Base-by-base conservation (phyloP, 805 yeast species). In the Jamesozyma rosinii region DNA sequence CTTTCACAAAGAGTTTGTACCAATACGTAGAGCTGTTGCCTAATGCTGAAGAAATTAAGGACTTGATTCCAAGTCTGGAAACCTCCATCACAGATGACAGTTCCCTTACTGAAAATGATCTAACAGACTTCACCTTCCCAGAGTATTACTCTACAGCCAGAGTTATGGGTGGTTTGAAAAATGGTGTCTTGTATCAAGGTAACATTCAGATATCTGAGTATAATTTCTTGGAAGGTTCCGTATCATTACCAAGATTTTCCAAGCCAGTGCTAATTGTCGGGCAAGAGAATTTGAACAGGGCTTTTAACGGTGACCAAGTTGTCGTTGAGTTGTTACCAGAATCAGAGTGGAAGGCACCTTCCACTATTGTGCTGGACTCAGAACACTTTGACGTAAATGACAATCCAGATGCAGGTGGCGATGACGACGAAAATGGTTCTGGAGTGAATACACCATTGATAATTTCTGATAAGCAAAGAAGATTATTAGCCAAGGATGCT, bases 241-340 rank as follows among this genome's bases (percentile, higher is more conserved):
- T 92, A 2, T 73, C 77, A 40, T 75, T 83, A 4, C 68, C 81
- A 1, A 76, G 83, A 0, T 81, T 86, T 56, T 80, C 86, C 35
- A 83, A 81, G 59, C 97, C 97, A 1, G 70, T 92, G 26, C 68
- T 90, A 34, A 69, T 92, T 32, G 65, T 83, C 11, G 99, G 98
- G 0, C 73, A 89, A 38, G 85, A 84, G 55, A 80, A 81, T 59
- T 65, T 92, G 52, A 92, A 92, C 61, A 78, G 99, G 63, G 83
- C 90, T 0, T 90, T 90, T 67, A 86, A 85, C 54, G 89, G 95
- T 22, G 99, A 92, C 57, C 75, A 79, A 31, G 97, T 92, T 26
- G 84, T 88, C 37, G 87, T 92, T 4, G 97, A 92, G 63, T 67
- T 92, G 35, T 69, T 92, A 35, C 96, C 97, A 1, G 76, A 84